Evolutionary conservation across 1,284 basidiomycete species (phyloP).

Genomic region (Pascua sp.): DNA sequence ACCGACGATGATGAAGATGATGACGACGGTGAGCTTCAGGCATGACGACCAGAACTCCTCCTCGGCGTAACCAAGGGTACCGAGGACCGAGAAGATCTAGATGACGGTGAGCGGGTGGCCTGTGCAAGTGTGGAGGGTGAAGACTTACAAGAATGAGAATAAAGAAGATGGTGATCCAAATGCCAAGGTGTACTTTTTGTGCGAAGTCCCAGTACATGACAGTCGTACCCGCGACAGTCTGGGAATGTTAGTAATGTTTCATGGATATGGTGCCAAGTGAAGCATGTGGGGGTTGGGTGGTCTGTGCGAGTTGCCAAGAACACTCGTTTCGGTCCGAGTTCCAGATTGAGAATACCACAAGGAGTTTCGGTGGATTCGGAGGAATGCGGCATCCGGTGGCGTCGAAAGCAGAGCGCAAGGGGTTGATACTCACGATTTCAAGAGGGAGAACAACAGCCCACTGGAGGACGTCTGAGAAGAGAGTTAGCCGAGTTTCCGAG

Average conservation of each 20-base stretch:
- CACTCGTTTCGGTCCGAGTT: too few species aligned
- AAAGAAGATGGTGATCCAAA: conserved; percentile 50
- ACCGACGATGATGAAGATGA: conserved; percentile 47
- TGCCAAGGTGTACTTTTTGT: conserved; percentile 34
- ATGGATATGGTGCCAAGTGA: too few species aligned
- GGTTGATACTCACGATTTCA: conserved; percentile 29
- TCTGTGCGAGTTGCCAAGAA: too few species aligned
- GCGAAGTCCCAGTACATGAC: conserved; percentile 41
- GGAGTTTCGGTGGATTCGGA: too few species aligned
- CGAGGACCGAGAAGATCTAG: conserved; percentile 23
- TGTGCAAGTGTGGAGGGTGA: too few species aligned
- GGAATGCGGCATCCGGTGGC: too few species aligned
- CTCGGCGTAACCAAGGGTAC: conserved; percentile 45
- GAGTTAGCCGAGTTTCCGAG: too few species aligned
- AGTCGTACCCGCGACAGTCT: conserved; percentile 44
- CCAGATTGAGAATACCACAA: too few species aligned
- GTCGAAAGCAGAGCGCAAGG: too few species aligned
- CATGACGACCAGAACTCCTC: conserved; percentile 49
- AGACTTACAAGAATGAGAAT: conserved; percentile 29
- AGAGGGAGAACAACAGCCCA: conserved; percentile 49
- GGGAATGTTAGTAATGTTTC: not conserved
- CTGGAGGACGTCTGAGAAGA: conserved; percentile 23
- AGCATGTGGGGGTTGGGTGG: too few species aligned
- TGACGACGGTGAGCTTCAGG: conserved; percentile 46
- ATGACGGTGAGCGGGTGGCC: not conserved